These are phyloP conservation scores for Aureobasidium sp. DNA, from an alignment of 2,329 filamentous ascomycete genomes.

Conservation along the genomic window DNA sequence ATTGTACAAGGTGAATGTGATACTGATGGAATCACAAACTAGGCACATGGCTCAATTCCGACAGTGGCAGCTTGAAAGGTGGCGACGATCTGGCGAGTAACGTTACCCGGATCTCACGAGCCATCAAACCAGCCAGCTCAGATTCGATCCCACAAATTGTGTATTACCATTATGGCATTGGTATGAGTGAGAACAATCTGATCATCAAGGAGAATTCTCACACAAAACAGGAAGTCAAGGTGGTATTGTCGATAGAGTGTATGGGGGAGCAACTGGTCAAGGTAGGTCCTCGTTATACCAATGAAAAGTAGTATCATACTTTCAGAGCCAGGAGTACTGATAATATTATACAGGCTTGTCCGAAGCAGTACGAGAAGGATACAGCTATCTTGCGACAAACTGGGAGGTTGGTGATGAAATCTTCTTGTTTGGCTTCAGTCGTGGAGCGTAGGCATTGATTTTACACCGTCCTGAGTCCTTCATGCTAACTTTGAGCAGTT, in stretches of 20 bases:
- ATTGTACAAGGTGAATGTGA: neutral
- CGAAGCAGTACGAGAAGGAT: slow-evolving; percentile 41
- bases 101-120: slow-evolving; percentile 41
- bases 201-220: neutral
- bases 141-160: slow-evolving; percentile 44
- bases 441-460: slow-evolving; percentile 32
- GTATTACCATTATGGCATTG: slow-evolving; percentile 44
- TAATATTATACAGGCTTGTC: slow-evolving; percentile 28
- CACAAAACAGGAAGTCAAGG: slow-evolving; percentile 21
- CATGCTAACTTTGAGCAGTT: neutral
- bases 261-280: slow-evolving; percentile 35
- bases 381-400: slow-evolving; percentile 46
- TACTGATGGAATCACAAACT: neutral
- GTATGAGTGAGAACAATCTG: slow-evolving; percentile 24
- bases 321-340: neutral
- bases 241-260: slow-evolving; percentile 34
- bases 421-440: slow-evolving; percentile 42
- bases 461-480: neutral
- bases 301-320: neutral
- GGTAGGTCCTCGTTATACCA: slow-evolving; percentile 4
- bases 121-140: slow-evolving; percentile 39
- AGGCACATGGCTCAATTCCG: slow-evolving; percentile 43
- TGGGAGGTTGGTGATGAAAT: slow-evolving; percentile 45
- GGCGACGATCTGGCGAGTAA: slow-evolving; percentile 40
- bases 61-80: slow-evolving; percentile 37